Evolutionary conservation across 331 rosid species (phyloP).

Genomic region (Rhamnella rubrinervis): DNA sequence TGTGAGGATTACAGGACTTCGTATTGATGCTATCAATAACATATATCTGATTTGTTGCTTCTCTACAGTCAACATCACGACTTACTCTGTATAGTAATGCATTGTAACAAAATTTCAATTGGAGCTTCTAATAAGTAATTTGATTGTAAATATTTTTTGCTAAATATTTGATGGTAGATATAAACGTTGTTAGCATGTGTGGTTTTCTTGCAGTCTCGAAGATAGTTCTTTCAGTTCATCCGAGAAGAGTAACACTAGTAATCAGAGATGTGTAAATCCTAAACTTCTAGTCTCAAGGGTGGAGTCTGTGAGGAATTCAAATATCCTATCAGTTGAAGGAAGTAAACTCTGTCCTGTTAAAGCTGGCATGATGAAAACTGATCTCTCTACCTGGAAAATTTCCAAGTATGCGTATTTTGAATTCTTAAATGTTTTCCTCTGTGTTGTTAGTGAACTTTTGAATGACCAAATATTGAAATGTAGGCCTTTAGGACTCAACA

Average conservation of each 20-base stretch:
- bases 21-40: background rate
- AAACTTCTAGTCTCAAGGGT: slow-evolving; percentile 32
- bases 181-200: slow-evolving; percentile 17
- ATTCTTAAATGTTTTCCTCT: slow-evolving; percentile 13
- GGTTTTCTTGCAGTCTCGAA: slow-evolving; percentile 46
- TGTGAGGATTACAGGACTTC: background rate
- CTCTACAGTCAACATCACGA: slow-evolving; percentile 13
- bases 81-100: slow-evolving; percentile 2
- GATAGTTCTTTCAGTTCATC: slow-evolving; percentile 41
- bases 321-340: slow-evolving; percentile 42
- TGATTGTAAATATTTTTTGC: slow-evolving; percentile 7
- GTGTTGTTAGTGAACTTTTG: slow-evolving; percentile 7
- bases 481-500: slow-evolving; percentile 42
- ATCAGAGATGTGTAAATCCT: slow-evolving; percentile 34
- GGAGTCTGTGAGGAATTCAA: slow-evolving; percentile 40
- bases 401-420: slow-evolving; percentile 43
- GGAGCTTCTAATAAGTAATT: slow-evolving; percentile 16
- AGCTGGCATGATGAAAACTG: slow-evolving; percentile 40
- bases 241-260: slow-evolving; percentile 34
- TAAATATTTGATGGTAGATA: slow-evolving; percentile 10
- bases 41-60: slow-evolving; percentile 7
- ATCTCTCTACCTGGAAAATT: slow-evolving; percentile 45
- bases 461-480: slow-evolving; percentile 20
- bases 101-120: slow-evolving; percentile 9
- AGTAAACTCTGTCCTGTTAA: slow-evolving; percentile 44